phyloP scores from a whole-genome alignment of 1,139 yeast genomes.

The Zygoascus sp. region DNA sequence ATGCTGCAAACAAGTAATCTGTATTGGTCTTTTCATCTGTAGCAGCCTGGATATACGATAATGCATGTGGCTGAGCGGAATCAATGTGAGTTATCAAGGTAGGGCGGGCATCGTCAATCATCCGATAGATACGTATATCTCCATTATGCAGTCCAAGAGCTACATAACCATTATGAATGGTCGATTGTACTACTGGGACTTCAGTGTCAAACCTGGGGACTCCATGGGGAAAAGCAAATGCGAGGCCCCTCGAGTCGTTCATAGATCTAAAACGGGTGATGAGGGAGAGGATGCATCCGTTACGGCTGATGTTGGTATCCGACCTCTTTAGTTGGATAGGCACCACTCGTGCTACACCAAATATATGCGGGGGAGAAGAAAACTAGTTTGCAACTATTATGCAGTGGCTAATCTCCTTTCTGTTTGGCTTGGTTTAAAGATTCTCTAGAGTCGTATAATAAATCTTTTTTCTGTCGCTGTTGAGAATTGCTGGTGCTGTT shows the following conservation, averaged over 20 bases:
- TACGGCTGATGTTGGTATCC: too few relatives aligned
- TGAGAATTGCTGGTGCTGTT: too few relatives aligned
- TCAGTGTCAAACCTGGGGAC: conserved; percentile 5
- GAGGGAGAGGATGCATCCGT: too few relatives aligned
- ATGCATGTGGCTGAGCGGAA: background rate
- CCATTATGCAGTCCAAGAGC: conserved; percentile 16
- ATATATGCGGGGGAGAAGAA: too few relatives aligned
- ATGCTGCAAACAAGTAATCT: conserved; percentile 15
- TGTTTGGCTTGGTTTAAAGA: too few relatives aligned
- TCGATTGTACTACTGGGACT: conserved; percentile 11
- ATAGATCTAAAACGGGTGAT: background rate
- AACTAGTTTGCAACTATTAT: too few relatives aligned
- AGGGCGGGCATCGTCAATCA: background rate
- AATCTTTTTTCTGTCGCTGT: too few relatives aligned
- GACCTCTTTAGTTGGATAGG: too few relatives aligned
- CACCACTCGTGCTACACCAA: too few relatives aligned
- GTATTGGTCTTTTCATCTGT: background rate
- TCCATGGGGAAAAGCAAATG: conserved; percentile 16
- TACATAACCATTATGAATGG: conserved; percentile 10
- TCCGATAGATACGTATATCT: conserved; percentile 13
- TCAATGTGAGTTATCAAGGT: conserved; percentile 3
- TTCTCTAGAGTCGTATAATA: too few relatives aligned
- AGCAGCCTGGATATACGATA: background rate
- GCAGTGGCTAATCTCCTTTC: too few relatives aligned
- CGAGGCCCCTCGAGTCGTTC: conserved; percentile 6